Base-by-base conservation (phyloP, 2,329 filamentous ascomycete genomes). In the Ophiocordyceps robertsii region DNA sequence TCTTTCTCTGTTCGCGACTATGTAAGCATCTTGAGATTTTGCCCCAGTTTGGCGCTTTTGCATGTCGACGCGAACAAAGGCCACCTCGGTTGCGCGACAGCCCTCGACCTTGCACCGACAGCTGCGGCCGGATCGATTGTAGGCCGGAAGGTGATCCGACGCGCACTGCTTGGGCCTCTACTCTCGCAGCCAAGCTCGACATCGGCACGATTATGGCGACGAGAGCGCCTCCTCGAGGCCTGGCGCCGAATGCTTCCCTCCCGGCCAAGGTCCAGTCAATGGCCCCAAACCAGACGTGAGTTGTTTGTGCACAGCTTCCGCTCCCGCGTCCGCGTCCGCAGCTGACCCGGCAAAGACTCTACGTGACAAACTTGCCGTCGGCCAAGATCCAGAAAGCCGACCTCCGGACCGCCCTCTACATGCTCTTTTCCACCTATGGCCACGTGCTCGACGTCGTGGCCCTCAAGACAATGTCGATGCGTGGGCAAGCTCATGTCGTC, bases 401-500 rank as follows among this genome's bases (percentile, higher is more conserved):
- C 59, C 67, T 98, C 36, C 81, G 88, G 55, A 82, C 86, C 38
- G 82, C 83, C 6, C 73, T 98, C 29, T 98, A 98, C 66, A 84
- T 88, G 62, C 75, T 96, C 12, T 96, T 96, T 62, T 87, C 88
- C 11, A 94, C 88, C 13, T 94, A 95, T 59, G 92, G 92, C 35
- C 80, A 87, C 1, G 84, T 98, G 14, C 76, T 98, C 45, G 92
- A 98, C 59, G 77, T 98, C 17, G 84, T 95, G 39, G 85, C 86
- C 29, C 70, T 95, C 53, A 93, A 88, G 67, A 94, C 86, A 1
- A 72, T 73, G 60, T 87, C 87, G 66, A 95, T 96, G 89, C 82
- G 92, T 40, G 92, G 92, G 3, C 92, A 98, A 64, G 92, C 92
- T 47, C 92, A 96, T 56, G 70, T 98, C 46, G 84, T 92, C 13